phyloP scores from a whole-genome alignment of 345 rosid species.

The Hypericum perforatum region DNA sequence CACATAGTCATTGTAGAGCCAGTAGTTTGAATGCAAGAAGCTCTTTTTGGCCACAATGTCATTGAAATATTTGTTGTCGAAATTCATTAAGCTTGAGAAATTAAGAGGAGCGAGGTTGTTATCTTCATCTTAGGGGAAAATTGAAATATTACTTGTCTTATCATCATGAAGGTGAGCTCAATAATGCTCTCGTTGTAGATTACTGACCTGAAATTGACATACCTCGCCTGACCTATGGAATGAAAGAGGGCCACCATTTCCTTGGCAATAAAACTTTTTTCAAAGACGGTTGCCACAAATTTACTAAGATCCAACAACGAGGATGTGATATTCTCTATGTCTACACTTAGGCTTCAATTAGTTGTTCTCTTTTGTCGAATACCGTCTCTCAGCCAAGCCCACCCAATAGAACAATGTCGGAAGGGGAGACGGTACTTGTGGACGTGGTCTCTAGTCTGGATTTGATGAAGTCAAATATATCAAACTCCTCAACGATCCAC shows the following conservation, averaged over 20 bases:
- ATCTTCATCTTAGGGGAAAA: neutral
- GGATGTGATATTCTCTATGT: neutral
- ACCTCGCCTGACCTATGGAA: neutral
- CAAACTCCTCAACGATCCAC: no score
- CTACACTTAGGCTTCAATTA: neutral
- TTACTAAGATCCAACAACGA: neutral
- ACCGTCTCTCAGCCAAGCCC: neutral
- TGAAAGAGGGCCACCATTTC: slow-evolving; percentile 1
- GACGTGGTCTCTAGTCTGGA: no score
- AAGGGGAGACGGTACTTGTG: no score
- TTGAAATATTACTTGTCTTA: neutral
- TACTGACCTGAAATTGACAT: neutral
- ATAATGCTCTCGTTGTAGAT: neutral
- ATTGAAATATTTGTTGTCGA: neutral
- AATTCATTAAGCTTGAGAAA: neutral
- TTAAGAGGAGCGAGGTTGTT: slow-evolving; percentile 1
- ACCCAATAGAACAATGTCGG: no score
- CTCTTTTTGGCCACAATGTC: neutral
- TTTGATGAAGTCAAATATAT: no score
- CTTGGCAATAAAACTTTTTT: neutral
- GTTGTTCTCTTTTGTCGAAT: neutral
- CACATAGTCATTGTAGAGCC: neutral
- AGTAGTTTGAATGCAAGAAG: neutral
- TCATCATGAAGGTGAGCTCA: neutral
- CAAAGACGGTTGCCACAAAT: neutral